Base-by-base conservation (phyloP, 2,329 filamentous ascomycete genomes). In the Blastomyces percursus region DNA sequence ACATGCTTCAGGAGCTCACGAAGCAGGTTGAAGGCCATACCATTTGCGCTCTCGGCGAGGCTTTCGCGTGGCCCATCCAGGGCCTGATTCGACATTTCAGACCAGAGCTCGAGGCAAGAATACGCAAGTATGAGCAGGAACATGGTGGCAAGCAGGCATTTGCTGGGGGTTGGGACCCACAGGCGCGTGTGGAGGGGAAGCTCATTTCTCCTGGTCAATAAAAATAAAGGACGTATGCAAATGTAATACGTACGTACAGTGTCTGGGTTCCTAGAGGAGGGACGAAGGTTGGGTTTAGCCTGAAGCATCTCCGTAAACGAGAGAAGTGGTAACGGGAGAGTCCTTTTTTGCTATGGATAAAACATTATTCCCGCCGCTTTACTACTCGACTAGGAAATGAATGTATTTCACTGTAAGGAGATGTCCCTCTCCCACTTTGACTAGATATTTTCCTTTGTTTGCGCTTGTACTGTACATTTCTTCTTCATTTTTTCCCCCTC, bases 1-100 rank as follows among this genome's bases (percentile, higher is more conserved):
- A 99, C 76, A 99, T 99, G 94, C 84, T 99, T 69, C 94, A 96
- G 81, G 94, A 99, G 82, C 81, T 99, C 70, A 99, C 94, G 66
- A 99, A 99, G 84, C 94, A 99, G 80, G 94, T 99, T 65, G 94
- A 99, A 81, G 94, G 94, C 12, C 94, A 99, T 82, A 97, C 94
- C 57, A 99, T 99, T 72, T 99, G 94, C 78, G 94, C 93, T 78
- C 81, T 99, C 67, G 94, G 94, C 64, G 94, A 99, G 81, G 94
- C 94, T 66, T 99, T 99, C 71, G 92, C 94, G 67, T 99, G 94
- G 94, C 94, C 94, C 67, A 88, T 99, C 68, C 94, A 99, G 80
- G 94, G 94, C 76, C 84, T 99, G 64, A 99, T 99, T 78, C 88
- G 94, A 72, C 94, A 99, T 80, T 99, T 99, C 84, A 86, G 94